Base-by-base conservation (phyloP, 306 rosid genomes). In the Quercus ilex region DNA sequence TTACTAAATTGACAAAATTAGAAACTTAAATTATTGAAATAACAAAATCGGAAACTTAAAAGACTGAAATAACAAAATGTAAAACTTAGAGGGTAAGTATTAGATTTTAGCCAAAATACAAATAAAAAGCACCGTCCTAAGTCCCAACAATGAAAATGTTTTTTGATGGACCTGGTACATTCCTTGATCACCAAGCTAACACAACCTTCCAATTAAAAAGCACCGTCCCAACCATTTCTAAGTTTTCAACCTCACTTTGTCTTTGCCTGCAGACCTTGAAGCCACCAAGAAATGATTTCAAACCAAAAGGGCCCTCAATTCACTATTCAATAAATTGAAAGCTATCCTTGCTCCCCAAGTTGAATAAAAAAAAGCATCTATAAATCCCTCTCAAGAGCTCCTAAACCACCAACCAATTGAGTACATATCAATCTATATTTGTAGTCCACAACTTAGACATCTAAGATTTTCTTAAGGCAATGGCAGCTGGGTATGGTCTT, bases 401-500 rank as follows among this genome's bases (percentile, higher is more conserved):
- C 23, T 30, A 58, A 21, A 58, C 5, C 33, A 3, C 20, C 73
- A 35, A 38, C 15, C 43, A 5, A 46, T 46, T 52, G 20, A 33
- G 2, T 7, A 17, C 46, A 38, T 7, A 38, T 38, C 31, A 14
- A 21, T 23, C 17, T 26, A 7, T 4, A 49, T 21, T 49, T 21
- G 17, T 28, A 25, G n/a, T 28, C 33, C 5, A 46, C 4, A 38
- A 1, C 25, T 18, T 7, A 20, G 26, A 38, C 38, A 20, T 31
- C 20, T 18, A 0, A 18, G 5, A 78, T 79, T 65, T 20, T 33
- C 10, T 2, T 49, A 49, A 49, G 80, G 62, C 78, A 14, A 51
- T 79, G 1, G 8, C 31, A 41, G 53, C 11, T 17, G 78, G 87
- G 2, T 84, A 4, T 74, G 83, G 80, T 55, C 5, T 88, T 1